Conservation (phyloP, 495 filamentous ascomycete species). For the Sordaria brevicollis region DNA sequence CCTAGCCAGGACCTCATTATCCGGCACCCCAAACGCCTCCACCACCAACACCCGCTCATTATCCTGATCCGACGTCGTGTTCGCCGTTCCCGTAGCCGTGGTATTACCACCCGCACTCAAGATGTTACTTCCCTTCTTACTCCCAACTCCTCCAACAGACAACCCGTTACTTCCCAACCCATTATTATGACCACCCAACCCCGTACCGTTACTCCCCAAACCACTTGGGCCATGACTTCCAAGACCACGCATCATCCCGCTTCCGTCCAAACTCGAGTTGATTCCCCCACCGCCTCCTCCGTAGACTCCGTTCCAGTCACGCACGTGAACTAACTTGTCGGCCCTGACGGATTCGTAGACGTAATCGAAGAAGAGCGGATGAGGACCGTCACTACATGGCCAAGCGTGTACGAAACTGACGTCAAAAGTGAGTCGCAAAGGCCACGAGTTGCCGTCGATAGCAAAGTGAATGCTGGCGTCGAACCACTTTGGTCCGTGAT, state of each 20-base stretch:
- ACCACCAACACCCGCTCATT: constrained; percentile 55
- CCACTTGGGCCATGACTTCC: not conserved
- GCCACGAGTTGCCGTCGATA: constrained; percentile 52
- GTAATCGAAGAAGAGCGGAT: constrained; percentile 61
- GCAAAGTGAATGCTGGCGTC: constrained; percentile 60
- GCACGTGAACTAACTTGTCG: constrained; percentile 49
- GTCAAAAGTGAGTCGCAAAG: constrained; percentile 50
- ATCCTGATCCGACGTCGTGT: constrained; percentile 28
- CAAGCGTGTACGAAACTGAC: constrained; percentile 56
- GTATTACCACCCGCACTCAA: not conserved
- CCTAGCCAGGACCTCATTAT: constrained; percentile 64
- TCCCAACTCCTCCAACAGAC: not conserved
- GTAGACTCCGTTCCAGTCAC: constrained; percentile 45
- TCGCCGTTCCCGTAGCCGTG: not conserved
- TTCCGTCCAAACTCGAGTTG: not conserved
- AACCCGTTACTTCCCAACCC: not conserved
- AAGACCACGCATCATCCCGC: not conserved
- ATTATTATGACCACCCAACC: too few relatives aligned
- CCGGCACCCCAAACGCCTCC: constrained; percentile 56
- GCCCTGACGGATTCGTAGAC: constrained; percentile 41
- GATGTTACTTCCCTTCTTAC: not conserved
- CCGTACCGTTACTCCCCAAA: not conserved
- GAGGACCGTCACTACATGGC: constrained; percentile 59
- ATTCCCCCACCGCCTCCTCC: constrained; percentile 5
- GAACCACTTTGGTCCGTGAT: constrained; percentile 34